Conservation (phyloP, 208 protist species). For the Herpetomonas tarakana region DNA sequence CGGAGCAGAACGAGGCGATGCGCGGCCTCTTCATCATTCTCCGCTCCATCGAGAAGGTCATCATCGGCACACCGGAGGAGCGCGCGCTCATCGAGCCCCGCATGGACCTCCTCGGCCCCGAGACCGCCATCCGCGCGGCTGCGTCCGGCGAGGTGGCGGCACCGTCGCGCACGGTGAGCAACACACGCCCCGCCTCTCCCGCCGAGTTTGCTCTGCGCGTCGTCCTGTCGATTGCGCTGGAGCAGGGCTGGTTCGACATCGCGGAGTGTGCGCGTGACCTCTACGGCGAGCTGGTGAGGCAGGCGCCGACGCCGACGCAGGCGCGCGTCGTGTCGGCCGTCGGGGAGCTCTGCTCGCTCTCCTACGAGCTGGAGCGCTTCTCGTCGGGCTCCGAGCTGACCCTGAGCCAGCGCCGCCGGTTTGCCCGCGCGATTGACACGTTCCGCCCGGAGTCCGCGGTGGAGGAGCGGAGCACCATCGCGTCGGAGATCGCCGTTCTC, state of each 20-base stretch:
- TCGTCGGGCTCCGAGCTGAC: conserved; percentile 28
- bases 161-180: not conserved
- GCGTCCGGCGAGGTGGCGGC: not conserved
- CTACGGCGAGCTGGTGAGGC: conserved; percentile 43
- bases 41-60: conserved; percentile 21
- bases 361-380: conserved; percentile 45
- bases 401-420: conserved; percentile 42
- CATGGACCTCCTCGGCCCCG: not conserved
- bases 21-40: conserved; percentile 28
- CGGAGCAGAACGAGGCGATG: conserved; percentile 17
- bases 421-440: conserved; percentile 52
- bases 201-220: conserved; percentile 49
- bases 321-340: conserved; percentile 43
- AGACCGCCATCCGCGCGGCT: not conserved
- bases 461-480: conserved; percentile 56
- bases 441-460: conserved; percentile 57
- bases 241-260: conserved; percentile 60
- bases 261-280: conserved; percentile 38
- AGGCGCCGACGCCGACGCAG: conserved; percentile 37
- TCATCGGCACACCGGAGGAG: conserved; percentile 34
- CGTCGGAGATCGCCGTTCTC: conserved; percentile 48
- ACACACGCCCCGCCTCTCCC: not conserved
- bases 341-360: conserved; percentile 47
- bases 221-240: conserved; percentile 43
- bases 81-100: conserved; percentile 1